Base-by-base conservation (phyloP, 345 rosid species). In the Hevea brasiliensis region DNA sequence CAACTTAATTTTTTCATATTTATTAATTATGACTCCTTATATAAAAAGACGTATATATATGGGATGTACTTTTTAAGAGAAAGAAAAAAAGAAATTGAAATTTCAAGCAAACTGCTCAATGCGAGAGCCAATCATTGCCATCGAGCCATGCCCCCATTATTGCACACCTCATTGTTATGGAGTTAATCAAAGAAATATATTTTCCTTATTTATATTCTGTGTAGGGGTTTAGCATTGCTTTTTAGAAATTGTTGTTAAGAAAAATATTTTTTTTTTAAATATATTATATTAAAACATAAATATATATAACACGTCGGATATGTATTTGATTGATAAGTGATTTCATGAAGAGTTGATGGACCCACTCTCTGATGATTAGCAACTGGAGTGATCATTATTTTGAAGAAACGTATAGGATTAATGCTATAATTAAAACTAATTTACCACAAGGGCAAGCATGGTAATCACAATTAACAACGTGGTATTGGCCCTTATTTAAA, bases 111-210 rank as follows among this genome's bases (percentile, higher is more conserved):
- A 32, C 12, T 70, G 40, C 48, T 45, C 53, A 21, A 60, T 65
- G 67, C 51, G 68, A 69, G 75, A 65, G 54, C 80, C 75, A 81
- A 81, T 84, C 65, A 81, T 84, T 74, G 74, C 61, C 50, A 58
- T 48, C 73, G 26, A 74, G 76, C 58, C 70, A 76, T 72, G 65
- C 75, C 68, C 75, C 68, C 71, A 76, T 81, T 64, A 81, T 83
- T 73, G 72, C 70, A 55, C 11, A 40, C 14, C 35, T 54, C 47
- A 55, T 40, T 8, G 18, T 11, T 17, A 26, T 26, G 17, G 37
- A 32, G 37, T 32, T 32, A 32, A 32, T 32, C 4, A 32, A 32
- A 32, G 37, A 24, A 67, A n/a, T n/a, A n/a, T n/a, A n/a, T n/a
- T n/a, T n/a, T n/a, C n/a, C n/a, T n/a, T n/a, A n/a, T n/a, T n/a